These are phyloP conservation scores for Penicillium sp. DNA, from an alignment of 2,329 filamentous ascomycete species.

Conservation along the genomic window DNA sequence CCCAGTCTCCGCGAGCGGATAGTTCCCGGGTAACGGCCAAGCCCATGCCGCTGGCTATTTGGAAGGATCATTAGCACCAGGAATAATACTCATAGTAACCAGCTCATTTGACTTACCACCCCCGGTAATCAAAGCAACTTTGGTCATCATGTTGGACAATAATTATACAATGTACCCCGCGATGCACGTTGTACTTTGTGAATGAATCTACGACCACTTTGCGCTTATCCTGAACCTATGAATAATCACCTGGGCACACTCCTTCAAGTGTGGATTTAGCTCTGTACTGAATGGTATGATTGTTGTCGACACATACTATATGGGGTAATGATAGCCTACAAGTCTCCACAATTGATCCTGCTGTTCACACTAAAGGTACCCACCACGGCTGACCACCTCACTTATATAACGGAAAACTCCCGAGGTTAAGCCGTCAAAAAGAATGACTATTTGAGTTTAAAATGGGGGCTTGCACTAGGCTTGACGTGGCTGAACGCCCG, in stretches of 20 bases:
- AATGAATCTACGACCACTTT: background rate
- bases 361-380: background rate
- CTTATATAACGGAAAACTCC: background rate
- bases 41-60: conserved; percentile 46
- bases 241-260: background rate
- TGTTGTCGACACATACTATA: background rate
- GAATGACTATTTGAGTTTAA: background rate
- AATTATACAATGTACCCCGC: background rate
- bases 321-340: background rate
- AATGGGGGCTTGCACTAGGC: background rate
- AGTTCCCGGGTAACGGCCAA: conserved; percentile 45
- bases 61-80: background rate
- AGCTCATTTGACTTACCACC: conserved; percentile 11
- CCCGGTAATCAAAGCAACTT: conserved; percentile 19
- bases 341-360: background rate
- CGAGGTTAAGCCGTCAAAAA: background rate
- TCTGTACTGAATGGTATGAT: background rate
- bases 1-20: conserved; percentile 39
- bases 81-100: background rate
- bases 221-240: background rate
- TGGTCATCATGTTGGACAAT: background rate
- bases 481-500: background rate
- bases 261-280: background rate
- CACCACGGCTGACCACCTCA: background rate
- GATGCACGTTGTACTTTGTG: background rate